Percentiles rank a stretch among this genome's conserved stretches.
Evolutionary conservation across 2,329 filamentous ascomycete species (phyloP).

Genomic region (Exutisphaerella laricina): DNA sequence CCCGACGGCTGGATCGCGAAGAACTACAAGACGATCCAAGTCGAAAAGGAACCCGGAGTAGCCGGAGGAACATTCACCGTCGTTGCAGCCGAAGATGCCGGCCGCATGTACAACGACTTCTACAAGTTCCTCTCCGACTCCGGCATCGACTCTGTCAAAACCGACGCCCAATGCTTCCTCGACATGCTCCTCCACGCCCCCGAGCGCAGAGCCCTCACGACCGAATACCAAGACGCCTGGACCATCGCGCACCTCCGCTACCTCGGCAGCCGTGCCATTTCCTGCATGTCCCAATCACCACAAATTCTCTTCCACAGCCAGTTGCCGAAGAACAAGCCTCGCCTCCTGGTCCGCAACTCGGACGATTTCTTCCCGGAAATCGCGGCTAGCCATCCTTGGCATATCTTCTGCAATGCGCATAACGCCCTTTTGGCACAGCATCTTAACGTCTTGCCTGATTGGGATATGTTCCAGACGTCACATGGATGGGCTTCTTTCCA

Average conservation of each 20-base stretch:
- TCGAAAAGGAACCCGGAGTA: conserved; percentile 52
- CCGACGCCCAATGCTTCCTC: conserved; percentile 85
- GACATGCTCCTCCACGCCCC: conserved; percentile 66
- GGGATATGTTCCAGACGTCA: conserved; percentile 68
- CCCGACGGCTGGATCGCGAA: conserved; percentile 67
- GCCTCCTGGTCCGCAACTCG: conserved; percentile 74
- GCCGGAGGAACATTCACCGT: conserved; percentile 64
- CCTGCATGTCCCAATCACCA: conserved; percentile 91
- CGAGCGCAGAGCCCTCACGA: conserved; percentile 65
- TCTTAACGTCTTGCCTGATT: conserved; percentile 81
- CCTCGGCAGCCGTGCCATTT: conserved; percentile 73
- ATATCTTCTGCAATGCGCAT: conserved; percentile 90
- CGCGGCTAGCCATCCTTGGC: conserved; percentile 80
- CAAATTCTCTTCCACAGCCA: conserved; percentile 82
- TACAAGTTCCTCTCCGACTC: conserved; percentile 70
- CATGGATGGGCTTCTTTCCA: conserved; percentile 75
- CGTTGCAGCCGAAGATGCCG: conserved; percentile 67
- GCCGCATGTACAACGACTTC: conserved; percentile 81
- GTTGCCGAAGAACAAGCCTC: conserved; percentile 67
- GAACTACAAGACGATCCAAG: conserved; percentile 66
- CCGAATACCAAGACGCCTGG: conserved; percentile 81
- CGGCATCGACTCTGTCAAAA: conserved; percentile 84
- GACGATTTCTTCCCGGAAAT: conserved; percentile 88
- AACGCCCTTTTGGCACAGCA: conserved; percentile 77
- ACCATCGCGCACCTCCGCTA: conserved; percentile 68